Base-by-base conservation (phyloP, 306 rosid genomes). In the Trifolium pratense region DNA sequence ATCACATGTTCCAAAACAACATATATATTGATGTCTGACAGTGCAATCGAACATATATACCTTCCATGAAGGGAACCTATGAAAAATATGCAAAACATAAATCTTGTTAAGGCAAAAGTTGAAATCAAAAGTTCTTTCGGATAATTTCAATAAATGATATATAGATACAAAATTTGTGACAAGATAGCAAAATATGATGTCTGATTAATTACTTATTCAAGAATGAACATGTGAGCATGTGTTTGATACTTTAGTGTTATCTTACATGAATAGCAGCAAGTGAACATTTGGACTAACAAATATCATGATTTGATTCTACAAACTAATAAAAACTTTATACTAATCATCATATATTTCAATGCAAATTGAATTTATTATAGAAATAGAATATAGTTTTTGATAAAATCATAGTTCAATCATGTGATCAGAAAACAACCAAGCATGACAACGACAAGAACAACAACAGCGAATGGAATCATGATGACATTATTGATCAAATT, bases 401-500 rank as follows among this genome's bases (percentile, higher is more conserved):
- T 48, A 6, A 6, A 4, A 46, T 15, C 53, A 2, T 46, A 5
- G 7, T 5, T 5, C 15, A 7, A 4, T 48, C 20, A 5, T 15
- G 3, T 56, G 34, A 31, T 8, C 3, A n/a, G 78, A 75, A 84
- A 73, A 23, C 70, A 75, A 70, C 79, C 66, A 84, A 82, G 73
- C 49, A n/a, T 29, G 61, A 48, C 60, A 29, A 55, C 73, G 29
- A 31, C 39, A 2, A 36, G 9, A 36, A 36, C 80, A 39, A 81
- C 31, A 43, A 76, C 70, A 6, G 0, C 40, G 31, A 80, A 63
- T 18, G 82, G 83, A 23, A 57, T 78, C 10, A 75, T 88, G 26
- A 75, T 80, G 86, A 88, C 82, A 58, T 32, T 84, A 45, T 25
- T 88, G 56, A 80, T 80, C 40, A 88, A 84, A 80, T 73, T 84